Evolutionary conservation across 1,284 basidiomycete species (phyloP), one percentile per base, ranked within the genome.

Genomic region (Puccinia hordei): DNA sequence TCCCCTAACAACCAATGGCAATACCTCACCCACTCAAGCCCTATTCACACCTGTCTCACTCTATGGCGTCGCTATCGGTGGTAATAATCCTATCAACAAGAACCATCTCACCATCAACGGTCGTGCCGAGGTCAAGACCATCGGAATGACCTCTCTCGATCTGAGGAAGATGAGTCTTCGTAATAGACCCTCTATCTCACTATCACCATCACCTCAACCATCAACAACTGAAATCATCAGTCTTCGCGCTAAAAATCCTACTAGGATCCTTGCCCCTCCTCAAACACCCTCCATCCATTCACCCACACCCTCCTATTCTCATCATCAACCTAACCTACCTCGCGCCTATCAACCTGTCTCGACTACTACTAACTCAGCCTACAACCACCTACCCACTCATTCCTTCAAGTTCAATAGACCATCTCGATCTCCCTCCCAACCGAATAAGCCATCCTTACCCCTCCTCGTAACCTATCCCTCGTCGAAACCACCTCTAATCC

Each of bases 21-120:
- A 15, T n/a, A 22, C 17, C 53, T 44, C 71, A 3, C 33, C 53
- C 4, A 27, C 19, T 22, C 9, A 30, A 10, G 2, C 68, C 30
- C 24, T 22, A 13, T 17, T 71, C 46, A 44, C 71, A n/a, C 71
- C 71, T 2, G 71, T 57, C 71, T 73, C 71, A 13, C 53, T 73
- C 33, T 73, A 73, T 27, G 71, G 71, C 51, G 71, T 73, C 0
- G 71, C 71, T 22, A 73, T 73, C 53, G 71, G 71, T 8, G 71
- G 71, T 22, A 57, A 53, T n/a, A 57, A 55, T 27, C 71, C 71
- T 1, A n/a, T 17, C 30, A 73, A n/a, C n/a, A n/a, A 44, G 27
- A 38, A 51, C 27, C 57, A 55, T 27, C 53, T 30, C 0, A 22
- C 53, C n/a, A 38, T 57, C 53, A 55, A 59, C 53, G 71, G 71